Evolutionary conservation across 129 eudicot genomes (phyloP).

Genomic region (Centrapalus pauciflorus): DNA sequence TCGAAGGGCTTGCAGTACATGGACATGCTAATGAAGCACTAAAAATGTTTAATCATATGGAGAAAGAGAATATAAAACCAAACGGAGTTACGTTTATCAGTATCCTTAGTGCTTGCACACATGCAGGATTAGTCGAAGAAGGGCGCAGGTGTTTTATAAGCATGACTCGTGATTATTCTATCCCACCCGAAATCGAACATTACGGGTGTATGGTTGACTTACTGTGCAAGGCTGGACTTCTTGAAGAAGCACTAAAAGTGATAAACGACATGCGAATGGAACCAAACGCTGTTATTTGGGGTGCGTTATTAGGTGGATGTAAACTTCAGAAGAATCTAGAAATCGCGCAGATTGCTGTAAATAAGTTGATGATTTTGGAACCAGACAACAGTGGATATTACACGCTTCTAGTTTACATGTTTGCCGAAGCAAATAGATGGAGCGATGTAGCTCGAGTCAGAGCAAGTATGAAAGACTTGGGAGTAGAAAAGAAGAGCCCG

Average conservation of each 20-base stretch:
- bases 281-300: constrained; percentile 67
- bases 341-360: constrained; percentile 50
- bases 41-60: constrained; percentile 46
- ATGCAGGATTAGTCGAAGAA: constrained; percentile 33
- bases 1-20: constrained; percentile 66
- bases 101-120: constrained; percentile 67
- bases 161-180: no score
- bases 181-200: constrained; percentile 52
- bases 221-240: constrained; percentile 53
- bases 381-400: constrained; percentile 59
- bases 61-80: constrained; percentile 43
- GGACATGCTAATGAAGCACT: constrained; percentile 58
- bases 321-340: constrained; percentile 59
- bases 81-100: constrained; percentile 55
- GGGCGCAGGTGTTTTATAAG: no score
- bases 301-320: constrained; percentile 62
- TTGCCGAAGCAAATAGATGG: constrained; percentile 66
- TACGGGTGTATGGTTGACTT: constrained; percentile 77
- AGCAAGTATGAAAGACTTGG: constrained; percentile 42
- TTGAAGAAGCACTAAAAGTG: constrained; percentile 47
- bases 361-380: constrained; percentile 43
- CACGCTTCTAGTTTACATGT: constrained; percentile 50
- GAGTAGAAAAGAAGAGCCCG: constrained; percentile 47
- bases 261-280: constrained; percentile 53
- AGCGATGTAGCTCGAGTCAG: constrained; percentile 46